phyloP scores from a whole-genome alignment of 2,329 filamentous ascomycete species.

The Penicillium vulpinum region DNA sequence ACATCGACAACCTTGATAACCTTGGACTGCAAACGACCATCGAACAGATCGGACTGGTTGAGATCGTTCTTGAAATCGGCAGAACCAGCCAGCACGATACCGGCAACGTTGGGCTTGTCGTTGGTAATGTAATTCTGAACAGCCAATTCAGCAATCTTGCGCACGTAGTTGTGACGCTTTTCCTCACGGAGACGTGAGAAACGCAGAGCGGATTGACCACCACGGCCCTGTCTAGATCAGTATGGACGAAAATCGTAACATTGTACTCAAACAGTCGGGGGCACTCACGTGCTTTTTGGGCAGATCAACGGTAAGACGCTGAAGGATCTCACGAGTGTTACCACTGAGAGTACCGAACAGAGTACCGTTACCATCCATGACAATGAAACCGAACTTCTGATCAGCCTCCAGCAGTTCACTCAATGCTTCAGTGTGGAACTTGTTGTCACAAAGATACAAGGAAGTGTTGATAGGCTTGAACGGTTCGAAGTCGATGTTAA shows the following conservation, averaged over 20 bases:
- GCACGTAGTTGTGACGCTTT: conserved; percentile 99
- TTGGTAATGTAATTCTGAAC: conserved; percentile 99
- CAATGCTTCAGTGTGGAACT: conserved; percentile 97
- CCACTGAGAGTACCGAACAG: conserved; percentile 96
- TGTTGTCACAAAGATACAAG: conserved; percentile 99
- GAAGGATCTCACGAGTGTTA: conserved; percentile 93
- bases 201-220: conserved; percentile 99
- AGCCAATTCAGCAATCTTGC: conserved; percentile 95
- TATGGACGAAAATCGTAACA: background rate
- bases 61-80: conserved; percentile 99
- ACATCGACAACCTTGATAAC: conserved; percentile 99
- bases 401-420: conserved; percentile 97
- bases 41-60: conserved; percentile 96
- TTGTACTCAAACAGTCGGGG: background rate
- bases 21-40: conserved; percentile 84
- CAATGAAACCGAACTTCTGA: conserved; percentile 98
- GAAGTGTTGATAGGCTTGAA: conserved; percentile 99
- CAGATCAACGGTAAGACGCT: conserved; percentile 98
- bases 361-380: conserved; percentile 99
- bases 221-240: conserved; percentile 64
- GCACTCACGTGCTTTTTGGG: conserved; percentile 83
- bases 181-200: conserved; percentile 99
- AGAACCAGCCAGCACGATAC: conserved; percentile 91
- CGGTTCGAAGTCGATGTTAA: conserved; percentile 99
- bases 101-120: conserved; percentile 97